Conservation (phyloP, 495 filamentous ascomycete species). For the Hyaloscypha variabilis region DNA sequence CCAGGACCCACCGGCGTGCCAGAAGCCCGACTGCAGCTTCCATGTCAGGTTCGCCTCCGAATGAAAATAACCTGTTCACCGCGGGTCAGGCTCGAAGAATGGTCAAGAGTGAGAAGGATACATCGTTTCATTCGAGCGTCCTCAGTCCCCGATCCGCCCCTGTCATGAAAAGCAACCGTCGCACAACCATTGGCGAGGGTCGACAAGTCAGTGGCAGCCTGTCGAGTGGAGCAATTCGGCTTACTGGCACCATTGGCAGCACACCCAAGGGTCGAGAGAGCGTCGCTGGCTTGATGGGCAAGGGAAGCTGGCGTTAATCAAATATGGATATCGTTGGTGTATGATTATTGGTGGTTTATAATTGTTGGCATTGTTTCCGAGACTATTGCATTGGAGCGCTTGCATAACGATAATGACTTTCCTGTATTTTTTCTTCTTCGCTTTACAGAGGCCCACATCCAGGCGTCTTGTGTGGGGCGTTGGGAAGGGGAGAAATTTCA, state of each 20-base stretch:
- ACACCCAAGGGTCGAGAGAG: conserved; percentile 29
- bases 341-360: neutral
- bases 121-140: conserved; percentile 55
- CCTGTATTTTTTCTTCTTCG: conserved; percentile 18
- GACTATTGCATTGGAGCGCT: conserved; percentile 21
- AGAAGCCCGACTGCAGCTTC: conserved; percentile 61
- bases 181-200: conserved; percentile 29
- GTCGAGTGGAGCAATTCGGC: conserved; percentile 18
- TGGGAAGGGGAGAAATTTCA: neutral
- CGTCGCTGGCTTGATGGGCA: conserved; percentile 26
- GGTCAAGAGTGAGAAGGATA: conserved; percentile 67
- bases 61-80: conserved; percentile 64
- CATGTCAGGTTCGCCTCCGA: conserved; percentile 56
- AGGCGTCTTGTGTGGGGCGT: conserved; percentile 5
- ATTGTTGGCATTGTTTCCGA: conserved; percentile 9
- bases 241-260: conserved; percentile 21
- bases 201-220: conserved; percentile 26
- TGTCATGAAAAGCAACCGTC: conserved; percentile 54
- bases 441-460: neutral
- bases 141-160: conserved; percentile 67
- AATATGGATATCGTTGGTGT: conserved; percentile 1
- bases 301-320: conserved; percentile 31
- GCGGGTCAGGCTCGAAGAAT: conserved; percentile 70
- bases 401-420: conserved; percentile 30
- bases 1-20: conserved; percentile 52